Conservation (phyloP, 129 eudicot genomes). For the Chrysanthemum seticuspe region DNA sequence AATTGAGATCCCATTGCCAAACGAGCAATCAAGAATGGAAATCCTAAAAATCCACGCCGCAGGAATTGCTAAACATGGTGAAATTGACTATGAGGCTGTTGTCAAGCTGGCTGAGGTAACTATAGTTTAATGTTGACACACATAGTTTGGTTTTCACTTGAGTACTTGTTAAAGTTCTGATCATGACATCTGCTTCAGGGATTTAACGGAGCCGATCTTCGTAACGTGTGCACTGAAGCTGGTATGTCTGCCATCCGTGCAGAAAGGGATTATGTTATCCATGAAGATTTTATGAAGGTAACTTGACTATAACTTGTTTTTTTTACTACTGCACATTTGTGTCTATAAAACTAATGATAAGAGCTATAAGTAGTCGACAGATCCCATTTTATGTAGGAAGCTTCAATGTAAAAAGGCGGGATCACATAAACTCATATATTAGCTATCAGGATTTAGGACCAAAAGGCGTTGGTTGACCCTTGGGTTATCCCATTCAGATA, state of each 20-base stretch:
- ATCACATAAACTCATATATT: neutral
- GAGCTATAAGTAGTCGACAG: neutral
- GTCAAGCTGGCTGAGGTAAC: constrained; percentile 93
- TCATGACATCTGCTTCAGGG: constrained; percentile 51
- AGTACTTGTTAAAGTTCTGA: neutral
- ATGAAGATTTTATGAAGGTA: constrained; percentile 99
- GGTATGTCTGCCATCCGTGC: constrained; percentile 99
- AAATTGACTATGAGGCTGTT: constrained; percentile 94
- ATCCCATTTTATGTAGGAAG: neutral
- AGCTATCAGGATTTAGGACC: neutral
- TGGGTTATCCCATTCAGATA: too few relatives aligned
- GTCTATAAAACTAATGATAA: too few relatives aligned
- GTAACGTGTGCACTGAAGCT: constrained; percentile 97
- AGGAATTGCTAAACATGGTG: constrained; percentile 98
- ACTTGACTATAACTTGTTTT: too few relatives aligned
- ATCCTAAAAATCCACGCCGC: constrained; percentile 92
- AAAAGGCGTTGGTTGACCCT: neutral
- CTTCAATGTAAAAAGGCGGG: neutral
- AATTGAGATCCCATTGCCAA: constrained; percentile 93
- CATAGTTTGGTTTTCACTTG: neutral
- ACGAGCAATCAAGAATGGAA: constrained; percentile 97
- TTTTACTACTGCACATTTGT: too few relatives aligned
- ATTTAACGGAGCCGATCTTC: constrained; percentile 95
- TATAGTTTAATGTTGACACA: neutral
- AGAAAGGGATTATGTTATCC: constrained; percentile 96